Evolutionary conservation across 345 rosid genomes (phyloP), one percentile per base, ranked within the genome.

Genomic region (Aquilaria sinensis): DNA sequence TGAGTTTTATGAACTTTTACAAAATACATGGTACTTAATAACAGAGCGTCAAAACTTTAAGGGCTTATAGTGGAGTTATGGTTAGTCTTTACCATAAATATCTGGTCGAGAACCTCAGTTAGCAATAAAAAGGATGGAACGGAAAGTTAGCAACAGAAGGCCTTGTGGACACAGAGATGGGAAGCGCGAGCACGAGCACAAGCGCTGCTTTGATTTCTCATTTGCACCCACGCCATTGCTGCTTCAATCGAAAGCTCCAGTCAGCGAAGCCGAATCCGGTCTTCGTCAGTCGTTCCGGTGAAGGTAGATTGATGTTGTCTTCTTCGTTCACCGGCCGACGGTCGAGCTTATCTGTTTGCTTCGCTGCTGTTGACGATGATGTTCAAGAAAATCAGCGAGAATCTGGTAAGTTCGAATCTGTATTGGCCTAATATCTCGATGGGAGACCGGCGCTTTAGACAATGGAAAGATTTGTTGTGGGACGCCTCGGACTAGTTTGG

Each of bases 101-200:
- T 37, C 43, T 37, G 43, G 43, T 5, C 43, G 43, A 37, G 43
- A 37, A 37, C 3, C 3, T 3, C 7, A 37, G 43, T 37, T 37
- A 37, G 43, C 43, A 37, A 37, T 37, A 37, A 37, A 37, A 37
- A 37, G 43, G 43, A 37, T 37, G 43, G 43, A 9, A 37, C 43
- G 8, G 12, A 33, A 53, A 16, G 52, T 12, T 4, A 41, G 23
- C 32, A 15, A n/a, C 7, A 23, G 3, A 10, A 58, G 10, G 29
- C 43, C 8, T 37, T 37, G 45, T 45, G 12, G 51, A 51, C 9
- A 46, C 0, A 41, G 37, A 63, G 47, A 48, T 51, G 58, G 66
- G 61, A 47, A 90, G 85, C 92, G 81, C 83, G 57, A 84, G 85
- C 79, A 70, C 86, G 56, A 80, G 84, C 80, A 74, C 77, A 4